Conservation (phyloP, 441 rosid species). For the Metrosideros polymorpha region DNA sequence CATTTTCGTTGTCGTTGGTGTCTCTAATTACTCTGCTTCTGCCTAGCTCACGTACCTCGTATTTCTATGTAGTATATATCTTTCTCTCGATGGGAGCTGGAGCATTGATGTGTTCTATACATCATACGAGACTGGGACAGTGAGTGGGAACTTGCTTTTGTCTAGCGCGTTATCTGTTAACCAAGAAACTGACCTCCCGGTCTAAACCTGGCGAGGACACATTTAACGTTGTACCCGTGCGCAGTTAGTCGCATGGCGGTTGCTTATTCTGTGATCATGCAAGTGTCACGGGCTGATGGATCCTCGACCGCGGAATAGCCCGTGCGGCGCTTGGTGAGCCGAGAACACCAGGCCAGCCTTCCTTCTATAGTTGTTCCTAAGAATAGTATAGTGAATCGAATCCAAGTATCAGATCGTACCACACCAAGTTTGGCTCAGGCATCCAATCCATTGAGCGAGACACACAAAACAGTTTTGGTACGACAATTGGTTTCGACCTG, state of each 20-base stretch:
- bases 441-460: no score
- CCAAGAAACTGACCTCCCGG: not conserved
- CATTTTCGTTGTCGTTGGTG: not conserved
- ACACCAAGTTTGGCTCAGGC: no score
- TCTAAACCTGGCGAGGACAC: not conserved
- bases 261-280: no score
- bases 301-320: no score
- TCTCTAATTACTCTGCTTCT: not conserved
- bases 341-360: no score
- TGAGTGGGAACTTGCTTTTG: not conserved
- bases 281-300: no score
- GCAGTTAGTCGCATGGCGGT: not conserved
- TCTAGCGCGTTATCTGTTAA: not conserved
- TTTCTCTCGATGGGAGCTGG: not conserved
- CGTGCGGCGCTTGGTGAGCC: no score
- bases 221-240: not conserved
- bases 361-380: no score
- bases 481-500: no score
- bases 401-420: no score
- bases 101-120: not conserved
- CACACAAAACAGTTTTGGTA: no score
- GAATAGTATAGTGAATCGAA: no score
- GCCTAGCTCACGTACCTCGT: not conserved
- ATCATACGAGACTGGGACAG: not conserved
- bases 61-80: not conserved